phyloP scores from a whole-genome alignment of 257 asterid genomes.

The Rehmannia glutinosa region DNA sequence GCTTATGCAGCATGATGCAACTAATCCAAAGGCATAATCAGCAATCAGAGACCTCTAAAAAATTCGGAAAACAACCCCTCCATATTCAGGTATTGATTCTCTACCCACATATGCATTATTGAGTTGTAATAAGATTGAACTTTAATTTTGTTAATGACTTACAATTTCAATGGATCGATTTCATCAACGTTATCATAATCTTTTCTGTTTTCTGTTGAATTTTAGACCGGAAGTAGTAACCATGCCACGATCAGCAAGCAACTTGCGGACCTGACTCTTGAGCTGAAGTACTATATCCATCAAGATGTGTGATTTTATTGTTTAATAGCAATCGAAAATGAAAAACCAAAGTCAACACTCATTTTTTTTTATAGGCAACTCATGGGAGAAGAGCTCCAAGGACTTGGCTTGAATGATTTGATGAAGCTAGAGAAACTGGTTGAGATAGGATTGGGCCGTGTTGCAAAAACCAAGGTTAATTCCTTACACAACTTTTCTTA shows the following conservation, averaged over 20 bases:
- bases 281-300: conserved; percentile 46
- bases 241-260: conserved; percentile 40
- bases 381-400: conserved; percentile 70
- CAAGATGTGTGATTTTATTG: too few relatives aligned
- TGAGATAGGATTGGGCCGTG: conserved; percentile 49
- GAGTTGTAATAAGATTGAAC: too few relatives aligned
- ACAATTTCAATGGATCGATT: too few relatives aligned
- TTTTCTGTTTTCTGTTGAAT: conserved; percentile 1
- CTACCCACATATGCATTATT: too few relatives aligned
- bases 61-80: conserved; percentile 24
- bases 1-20: conserved; percentile 59
- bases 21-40: conserved; percentile 46
- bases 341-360: neutral
- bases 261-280: conserved; percentile 32
- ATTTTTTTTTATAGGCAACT: conserved; percentile 40
- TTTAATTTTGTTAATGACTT: too few relatives aligned
- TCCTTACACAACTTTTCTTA: neutral
- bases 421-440: conserved; percentile 61
- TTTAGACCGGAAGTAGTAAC: conserved; percentile 31
- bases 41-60: conserved; percentile 35
- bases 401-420: conserved; percentile 56
- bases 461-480: conserved; percentile 45
- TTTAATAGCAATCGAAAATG: neutral
- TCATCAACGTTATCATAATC: neutral
- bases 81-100: conserved; percentile 35